Conservation (phyloP, 345 rosid species). For the Adansonia digitata region DNA sequence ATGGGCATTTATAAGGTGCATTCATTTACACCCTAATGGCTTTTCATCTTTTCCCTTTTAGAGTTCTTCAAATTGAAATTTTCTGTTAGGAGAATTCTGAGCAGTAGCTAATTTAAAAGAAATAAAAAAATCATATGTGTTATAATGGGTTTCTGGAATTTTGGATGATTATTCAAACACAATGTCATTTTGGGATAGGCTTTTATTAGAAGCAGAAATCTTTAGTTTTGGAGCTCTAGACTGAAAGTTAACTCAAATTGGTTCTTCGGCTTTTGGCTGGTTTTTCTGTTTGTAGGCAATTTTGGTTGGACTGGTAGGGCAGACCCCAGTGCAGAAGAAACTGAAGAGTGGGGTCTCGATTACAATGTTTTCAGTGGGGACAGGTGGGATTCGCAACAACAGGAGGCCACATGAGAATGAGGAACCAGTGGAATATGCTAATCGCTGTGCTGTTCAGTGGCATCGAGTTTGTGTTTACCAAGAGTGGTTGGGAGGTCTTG, state of each 20-base stretch:
- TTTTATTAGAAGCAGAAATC: not conserved
- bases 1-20: conserved; percentile 68
- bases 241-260: not conserved
- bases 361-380: conserved; percentile 67
- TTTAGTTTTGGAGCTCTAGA: not conserved
- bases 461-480: conserved; percentile 82
- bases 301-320: conserved; percentile 87
- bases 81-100: not conserved
- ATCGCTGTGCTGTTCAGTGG: conserved; percentile 72
- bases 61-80: not conserved
- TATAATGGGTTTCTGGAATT: not conserved
- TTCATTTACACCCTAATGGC: not conserved
- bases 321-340: conserved; percentile 69
- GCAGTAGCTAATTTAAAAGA: not conserved
- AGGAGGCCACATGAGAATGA: conserved; percentile 68
- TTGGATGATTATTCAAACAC: not conserved
- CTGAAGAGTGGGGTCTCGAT: conserved; percentile 53
- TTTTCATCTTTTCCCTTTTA: not conserved
- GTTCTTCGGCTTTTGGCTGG: not conserved
- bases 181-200: not conserved
- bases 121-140: not conserved
- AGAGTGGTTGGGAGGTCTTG: conserved; percentile 45
- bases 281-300: conserved; percentile 54
- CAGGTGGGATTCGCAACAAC: conserved; percentile 82
- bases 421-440: conserved; percentile 72